Conservation (phyloP, 2,329 filamentous ascomycete genomes). For the Beauveria sp. region DNA sequence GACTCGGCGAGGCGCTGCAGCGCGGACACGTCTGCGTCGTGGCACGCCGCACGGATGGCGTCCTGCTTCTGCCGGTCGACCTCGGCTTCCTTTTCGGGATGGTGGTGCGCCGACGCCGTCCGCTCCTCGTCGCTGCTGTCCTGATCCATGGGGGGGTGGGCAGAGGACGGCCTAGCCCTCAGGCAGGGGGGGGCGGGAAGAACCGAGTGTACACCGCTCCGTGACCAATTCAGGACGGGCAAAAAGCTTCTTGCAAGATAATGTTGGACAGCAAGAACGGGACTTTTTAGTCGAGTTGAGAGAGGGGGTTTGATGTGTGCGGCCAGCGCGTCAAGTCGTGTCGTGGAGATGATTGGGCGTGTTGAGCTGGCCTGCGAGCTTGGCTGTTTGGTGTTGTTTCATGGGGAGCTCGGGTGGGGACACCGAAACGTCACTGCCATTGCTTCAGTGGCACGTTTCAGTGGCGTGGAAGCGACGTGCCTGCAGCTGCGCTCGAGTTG, state of each 20-base stretch:
- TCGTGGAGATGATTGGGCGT: neutral
- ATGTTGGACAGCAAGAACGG: neutral
- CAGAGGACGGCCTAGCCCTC: neutral
- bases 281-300: too few species aligned
- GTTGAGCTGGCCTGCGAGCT: neutral
- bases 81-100: neutral
- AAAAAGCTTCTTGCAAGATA: neutral
- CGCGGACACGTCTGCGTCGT: constrained; percentile 43
- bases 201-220: neutral
- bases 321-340: neutral
- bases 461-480: neutral
- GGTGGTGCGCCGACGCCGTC: neutral
- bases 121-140: neutral
- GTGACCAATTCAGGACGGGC: neutral
- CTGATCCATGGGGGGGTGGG: neutral
- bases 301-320: too few species aligned
- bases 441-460: neutral
- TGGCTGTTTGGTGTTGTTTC: neutral
- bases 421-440: neutral
- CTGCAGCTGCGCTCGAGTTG: too few species aligned
- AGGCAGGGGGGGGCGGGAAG: neutral
- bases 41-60: constrained; percentile 49
- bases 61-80: constrained; percentile 22
- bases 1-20: constrained; percentile 54
- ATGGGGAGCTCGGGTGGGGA: neutral